Conservation (phyloP, 2,329 filamentous ascomycete species). For the Beauveria brongniartii region DNA sequence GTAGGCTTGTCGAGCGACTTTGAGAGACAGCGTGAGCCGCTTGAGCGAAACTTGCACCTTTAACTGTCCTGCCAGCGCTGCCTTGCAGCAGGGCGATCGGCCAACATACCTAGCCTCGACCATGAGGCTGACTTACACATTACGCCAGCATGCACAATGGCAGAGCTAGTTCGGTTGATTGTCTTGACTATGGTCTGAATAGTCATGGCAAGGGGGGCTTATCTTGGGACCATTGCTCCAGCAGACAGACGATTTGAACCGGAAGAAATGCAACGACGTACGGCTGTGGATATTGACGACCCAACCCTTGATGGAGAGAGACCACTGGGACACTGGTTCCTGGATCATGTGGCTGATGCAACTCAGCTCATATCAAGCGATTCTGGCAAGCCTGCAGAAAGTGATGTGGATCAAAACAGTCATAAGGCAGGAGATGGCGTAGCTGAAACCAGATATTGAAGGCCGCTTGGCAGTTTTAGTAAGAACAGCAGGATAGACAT, state of each 20-base stretch:
- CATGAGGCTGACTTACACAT: not conserved
- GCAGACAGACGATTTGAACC: not conserved
- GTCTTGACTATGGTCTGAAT: constrained; percentile 8
- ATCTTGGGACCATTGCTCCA: not conserved
- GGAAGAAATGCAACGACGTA: constrained; percentile 8
- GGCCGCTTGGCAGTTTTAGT: not conserved
- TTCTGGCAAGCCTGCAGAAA: constrained; percentile 9
- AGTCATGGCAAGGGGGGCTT: constrained; percentile 10
- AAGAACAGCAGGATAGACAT: not conserved
- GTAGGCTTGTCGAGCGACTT: no score
- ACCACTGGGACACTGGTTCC: constrained; percentile 6
- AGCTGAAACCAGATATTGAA: constrained; percentile 10
- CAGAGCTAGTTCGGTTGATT: constrained; percentile 14
- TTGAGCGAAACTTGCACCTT: not conserved
- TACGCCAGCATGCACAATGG: not conserved
- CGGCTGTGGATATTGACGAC: constrained; percentile 15
- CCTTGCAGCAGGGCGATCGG: not conserved
- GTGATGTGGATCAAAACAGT: constrained; percentile 13
- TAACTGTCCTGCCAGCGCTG: not conserved
- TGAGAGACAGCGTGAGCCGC: no score
- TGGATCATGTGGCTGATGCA: constrained; percentile 10
- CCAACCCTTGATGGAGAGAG: constrained; percentile 6
- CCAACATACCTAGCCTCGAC: not conserved
- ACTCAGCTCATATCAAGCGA: constrained; percentile 7
- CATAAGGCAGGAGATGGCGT: constrained; percentile 11